A percentile compares a stretch with the other conserved stretches of the same genome.
Conservation (phyloP, 1,139 yeast species). For the Casaregolazyma lundiana region DNA sequence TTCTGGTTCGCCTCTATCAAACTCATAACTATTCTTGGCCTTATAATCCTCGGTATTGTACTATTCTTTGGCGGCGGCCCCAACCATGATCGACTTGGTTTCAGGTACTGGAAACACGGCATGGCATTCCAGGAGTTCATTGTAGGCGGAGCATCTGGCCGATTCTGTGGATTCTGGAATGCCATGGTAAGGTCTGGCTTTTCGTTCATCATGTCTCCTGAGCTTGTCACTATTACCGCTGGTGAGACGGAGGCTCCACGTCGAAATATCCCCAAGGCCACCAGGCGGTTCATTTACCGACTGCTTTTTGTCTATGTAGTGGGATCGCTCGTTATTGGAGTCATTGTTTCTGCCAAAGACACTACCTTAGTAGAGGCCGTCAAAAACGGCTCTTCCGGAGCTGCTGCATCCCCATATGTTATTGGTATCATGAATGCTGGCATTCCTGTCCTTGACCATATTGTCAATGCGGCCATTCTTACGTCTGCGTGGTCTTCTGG, state of each 20-base stretch:
- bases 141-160: constrained; percentile 46
- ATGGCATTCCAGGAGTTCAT: constrained; percentile 43
- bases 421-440: constrained; percentile 54
- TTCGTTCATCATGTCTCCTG: constrained; percentile 61
- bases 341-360: constrained; percentile 54
- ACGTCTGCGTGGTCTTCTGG: constrained; percentile 53
- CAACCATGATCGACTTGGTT: constrained; percentile 56
- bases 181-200: constrained; percentile 56
- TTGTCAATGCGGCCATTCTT: constrained; percentile 63
- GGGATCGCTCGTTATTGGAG: constrained; percentile 51
- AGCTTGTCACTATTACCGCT: constrained; percentile 68
- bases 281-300: constrained; percentile 59
- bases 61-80: constrained; percentile 77
- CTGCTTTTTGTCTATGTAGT: constrained; percentile 52
- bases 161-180: constrained; percentile 59
- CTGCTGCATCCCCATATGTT: constrained; percentile 63
- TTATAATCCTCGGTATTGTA: constrained; percentile 60
- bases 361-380: constrained; percentile 36
- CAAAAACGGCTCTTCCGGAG: constrained; percentile 45
- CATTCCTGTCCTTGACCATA: constrained; percentile 52
- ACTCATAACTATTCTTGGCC: constrained; percentile 66
- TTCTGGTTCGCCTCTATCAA: constrained; percentile 66
- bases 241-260: constrained; percentile 71
- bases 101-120: constrained; percentile 75
- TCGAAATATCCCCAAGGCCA: constrained; percentile 55